Base-by-base conservation (phyloP, 352 stramenopile genomes). In the Globisporangium nagaii region DNA sequence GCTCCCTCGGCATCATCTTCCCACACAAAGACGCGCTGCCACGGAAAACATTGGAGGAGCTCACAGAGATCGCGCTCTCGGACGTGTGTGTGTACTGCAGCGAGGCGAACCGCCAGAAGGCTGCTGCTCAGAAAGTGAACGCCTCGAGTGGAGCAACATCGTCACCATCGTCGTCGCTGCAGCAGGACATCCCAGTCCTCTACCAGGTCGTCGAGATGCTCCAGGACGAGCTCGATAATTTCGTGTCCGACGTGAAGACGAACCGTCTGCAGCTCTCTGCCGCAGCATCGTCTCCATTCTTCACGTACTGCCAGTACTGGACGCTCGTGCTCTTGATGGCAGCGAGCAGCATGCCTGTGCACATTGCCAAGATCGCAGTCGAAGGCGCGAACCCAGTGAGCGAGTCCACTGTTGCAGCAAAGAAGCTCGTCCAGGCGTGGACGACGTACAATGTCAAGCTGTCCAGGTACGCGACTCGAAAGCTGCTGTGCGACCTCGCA, bases 291-390 rank as follows among this genome's bases (percentile, higher is more conserved):
- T 56, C 67, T 5, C 54, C 52, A 9, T 65, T 62, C 15, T 90
- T 86, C 41, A 77, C 70, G 2, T 87, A 84, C 47, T 92, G 82
- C 52, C 79, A 82, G 37, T 90, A 90, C 47, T 89, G 82, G 77
- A 76, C 66, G 10, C 58, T 92, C 39, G 59, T 88, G 34, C 25
- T 90, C 27, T 73, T 74, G 43, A 70, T 86, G 56, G 63, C 55
- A 13, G 58, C 64, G 3, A 73, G 60, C 24, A 62, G 49, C 22
- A 89, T 92, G 79, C 70, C 77, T 17, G 56, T 56, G n/a, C 75
- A 92, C 20, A 42, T 89, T 10, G 65, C 54, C 2, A 88, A 84
- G 46, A 68, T 90, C 37, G 68, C 72, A 37, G 52, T 79, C 47
- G 70, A 78, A 22, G 62, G 62, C 10, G 49, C 65, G 8, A 67